Base-by-base conservation (phyloP, 2,329 filamentous ascomycete species). In the Aaosphaeria pasadenensis region DNA sequence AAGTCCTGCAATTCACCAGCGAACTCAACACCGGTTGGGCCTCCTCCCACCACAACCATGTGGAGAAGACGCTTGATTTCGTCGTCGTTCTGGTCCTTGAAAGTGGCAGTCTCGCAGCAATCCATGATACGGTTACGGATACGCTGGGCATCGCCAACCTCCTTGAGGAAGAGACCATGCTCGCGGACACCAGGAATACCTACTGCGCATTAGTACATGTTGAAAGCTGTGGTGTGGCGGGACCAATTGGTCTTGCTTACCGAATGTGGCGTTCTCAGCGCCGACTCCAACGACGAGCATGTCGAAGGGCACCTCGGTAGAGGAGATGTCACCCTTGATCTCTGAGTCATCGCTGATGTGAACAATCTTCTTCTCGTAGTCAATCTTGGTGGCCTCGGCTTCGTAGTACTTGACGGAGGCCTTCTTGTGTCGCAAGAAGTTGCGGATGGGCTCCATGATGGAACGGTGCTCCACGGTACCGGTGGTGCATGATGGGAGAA, bases 121-220 rank as follows among this genome's bases (percentile, higher is more conserved):
- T 99, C 94, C 94, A 99, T 99, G 74, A 99, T 96, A 75, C 90
- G 91, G 81, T 92, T 96, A 68, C 94, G 90, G 70, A 99, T 99
- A 67, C 84, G 83, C 76, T 99, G 94, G 49, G 94, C 94, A 71
- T 99, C 95, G 57, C 82, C 85, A 67, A 99, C 96, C 77, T 99
- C 95, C 82, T 99, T 99, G 70, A 99, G 77, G 83, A 99, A 99
- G 78, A 91, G 96, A 61, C 89, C 92, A 79, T 99, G 78, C 75
- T 99, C 94, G 59, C 85, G 86, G 48, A 99, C 94, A 72, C 94
- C 94, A 47, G 90, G 91, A 64, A 99, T 97, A 62, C 82, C 80
- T 83, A 29, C 53, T 30, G 28, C 6, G 6, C 42, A 42, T 67
- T 57, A 68, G 59, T 41, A 39, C 42, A 35, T 6, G n/a, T 45